Percentiles rank a stretch among this genome's conserved stretches.
These are phyloP conservation scores for Ramaria sp. DNA, from an alignment of 768 basidiomycete species.

Conservation along the genomic window DNA sequence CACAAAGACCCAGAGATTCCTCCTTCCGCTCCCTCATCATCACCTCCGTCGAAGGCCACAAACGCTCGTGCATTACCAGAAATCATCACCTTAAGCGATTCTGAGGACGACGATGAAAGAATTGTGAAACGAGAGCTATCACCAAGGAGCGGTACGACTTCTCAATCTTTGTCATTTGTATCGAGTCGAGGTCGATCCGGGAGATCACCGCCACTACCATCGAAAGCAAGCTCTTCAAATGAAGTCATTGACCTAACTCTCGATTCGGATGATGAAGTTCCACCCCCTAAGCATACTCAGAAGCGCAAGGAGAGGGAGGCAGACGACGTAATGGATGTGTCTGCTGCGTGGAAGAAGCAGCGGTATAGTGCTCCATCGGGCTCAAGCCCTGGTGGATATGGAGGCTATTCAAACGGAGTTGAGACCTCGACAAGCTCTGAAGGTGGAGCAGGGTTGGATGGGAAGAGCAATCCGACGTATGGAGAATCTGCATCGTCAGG, in stretches of 20 bases:
- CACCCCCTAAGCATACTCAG: slow-evolving; percentile 14
- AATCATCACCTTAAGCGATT: slow-evolving; percentile 63
- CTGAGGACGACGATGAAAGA: slow-evolving; percentile 62
- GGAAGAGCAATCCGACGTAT: neutral
- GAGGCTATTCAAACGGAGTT: neutral
- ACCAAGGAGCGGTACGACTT: slow-evolving; percentile 33
- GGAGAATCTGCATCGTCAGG: neutral
- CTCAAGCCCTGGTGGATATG: neutral
- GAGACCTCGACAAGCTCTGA: neutral
- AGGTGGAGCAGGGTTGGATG: neutral
- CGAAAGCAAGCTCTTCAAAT: slow-evolving; percentile 22
- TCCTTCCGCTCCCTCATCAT: slow-evolving; percentile 14
- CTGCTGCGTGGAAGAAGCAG: neutral
- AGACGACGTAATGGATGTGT: slow-evolving; percentile 25
- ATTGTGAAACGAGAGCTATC: slow-evolving; percentile 70
- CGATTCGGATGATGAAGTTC: slow-evolving; percentile 66
- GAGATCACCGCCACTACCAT: neutral
- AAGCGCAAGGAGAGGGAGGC: slow-evolving; percentile 19
- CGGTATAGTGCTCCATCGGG: neutral
- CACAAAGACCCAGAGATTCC: slow-evolving; percentile 20
- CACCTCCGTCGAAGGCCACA: slow-evolving; percentile 13
- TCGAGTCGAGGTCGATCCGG: slow-evolving; percentile 18
- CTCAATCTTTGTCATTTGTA: slow-evolving; percentile 14
- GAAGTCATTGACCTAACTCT: slow-evolving; percentile 80
- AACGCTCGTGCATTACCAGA: slow-evolving; percentile 26